Percentiles rank a stretch among this genome's conserved stretches.
These are phyloP conservation scores for Aquilaria agallochum DNA, from an alignment of 441 rosid species.

Conservation along the genomic window DNA sequence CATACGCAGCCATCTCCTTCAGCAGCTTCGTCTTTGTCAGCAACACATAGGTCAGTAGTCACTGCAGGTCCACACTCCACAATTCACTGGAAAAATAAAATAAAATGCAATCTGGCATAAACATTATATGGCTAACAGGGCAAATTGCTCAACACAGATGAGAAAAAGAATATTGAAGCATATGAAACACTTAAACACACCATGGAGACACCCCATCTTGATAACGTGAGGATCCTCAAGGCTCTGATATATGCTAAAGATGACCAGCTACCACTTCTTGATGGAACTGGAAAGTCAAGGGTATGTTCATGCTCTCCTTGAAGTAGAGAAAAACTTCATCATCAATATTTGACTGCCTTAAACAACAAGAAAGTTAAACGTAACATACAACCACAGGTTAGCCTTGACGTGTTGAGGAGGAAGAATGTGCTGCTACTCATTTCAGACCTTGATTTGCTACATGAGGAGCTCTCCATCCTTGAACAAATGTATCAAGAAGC, in stretches of 20 bases:
- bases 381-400: conserved; percentile 19
- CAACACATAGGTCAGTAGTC: conserved; percentile 27
- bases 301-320: conserved; percentile 17
- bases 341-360: not conserved
- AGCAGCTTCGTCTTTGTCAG: conserved; percentile 27
- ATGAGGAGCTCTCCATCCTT: conserved; percentile 22
- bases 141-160: conserved; percentile 20
- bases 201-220: conserved; percentile 32
- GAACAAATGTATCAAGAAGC: conserved; percentile 29
- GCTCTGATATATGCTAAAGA: conserved; percentile 35
- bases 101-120: not conserved
- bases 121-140: too few species aligned
- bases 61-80: not conserved
- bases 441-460: conserved; percentile 27
- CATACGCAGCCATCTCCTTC: conserved; percentile 28
- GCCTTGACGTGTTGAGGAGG: conserved; percentile 26
- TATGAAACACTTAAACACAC: conserved; percentile 28
- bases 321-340: not conserved
- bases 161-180: conserved; percentile 32
- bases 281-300: conserved; percentile 29
- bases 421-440: conserved; percentile 36
- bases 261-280: conserved; percentile 32
- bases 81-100: not conserved
- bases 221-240: conserved; percentile 37
- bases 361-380: not conserved